Evolutionary conservation across 2,329 filamentous ascomycete genomes (phyloP).

Genomic region (Fusarium oligoseptatum): DNA sequence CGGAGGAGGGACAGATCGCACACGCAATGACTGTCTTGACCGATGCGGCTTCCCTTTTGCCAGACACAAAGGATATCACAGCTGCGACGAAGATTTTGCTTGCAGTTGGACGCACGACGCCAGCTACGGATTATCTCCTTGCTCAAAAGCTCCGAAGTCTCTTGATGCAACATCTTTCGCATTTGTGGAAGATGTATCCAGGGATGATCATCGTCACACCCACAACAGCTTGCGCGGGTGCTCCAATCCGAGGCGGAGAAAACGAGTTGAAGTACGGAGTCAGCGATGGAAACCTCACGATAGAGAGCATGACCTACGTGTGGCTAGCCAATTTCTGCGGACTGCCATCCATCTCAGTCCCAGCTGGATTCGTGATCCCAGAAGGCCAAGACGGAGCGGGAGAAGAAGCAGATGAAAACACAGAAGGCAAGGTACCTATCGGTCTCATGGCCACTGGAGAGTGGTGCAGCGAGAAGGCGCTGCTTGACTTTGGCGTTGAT

Average conservation of each 20-base stretch:
- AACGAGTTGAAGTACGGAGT: constrained; percentile 56
- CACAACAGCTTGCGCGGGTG: constrained; percentile 66
- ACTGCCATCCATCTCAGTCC: constrained; percentile 58
- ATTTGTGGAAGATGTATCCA: constrained; percentile 73
- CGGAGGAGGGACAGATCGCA: constrained; percentile 75
- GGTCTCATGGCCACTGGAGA: constrained; percentile 68
- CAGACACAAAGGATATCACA: constrained; percentile 64
- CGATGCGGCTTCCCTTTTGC: constrained; percentile 65
- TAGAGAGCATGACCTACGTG: constrained; percentile 62
- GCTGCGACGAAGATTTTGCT: constrained; percentile 75
- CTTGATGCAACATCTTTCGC: constrained; percentile 78
- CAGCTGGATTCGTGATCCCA: constrained; percentile 59
- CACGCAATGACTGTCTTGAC: constrained; percentile 81
- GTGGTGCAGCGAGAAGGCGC: constrained; percentile 63
- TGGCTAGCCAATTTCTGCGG: constrained; percentile 66
- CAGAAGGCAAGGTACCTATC: constrained; percentile 60
- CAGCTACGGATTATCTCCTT: constrained; percentile 74
- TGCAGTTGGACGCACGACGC: constrained; percentile 71
- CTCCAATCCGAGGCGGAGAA: constrained; percentile 54
- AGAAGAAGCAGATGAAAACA: constrained; percentile 48
- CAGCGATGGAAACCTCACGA: constrained; percentile 60
- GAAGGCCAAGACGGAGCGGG: constrained; percentile 48
- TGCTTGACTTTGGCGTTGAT: constrained; percentile 63
- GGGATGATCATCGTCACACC: constrained; percentile 79
- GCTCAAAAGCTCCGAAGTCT: constrained; percentile 77